phyloP scores from a whole-genome alignment of 768 basidiomycete genomes.

The Leccinum ochraceum region DNA sequence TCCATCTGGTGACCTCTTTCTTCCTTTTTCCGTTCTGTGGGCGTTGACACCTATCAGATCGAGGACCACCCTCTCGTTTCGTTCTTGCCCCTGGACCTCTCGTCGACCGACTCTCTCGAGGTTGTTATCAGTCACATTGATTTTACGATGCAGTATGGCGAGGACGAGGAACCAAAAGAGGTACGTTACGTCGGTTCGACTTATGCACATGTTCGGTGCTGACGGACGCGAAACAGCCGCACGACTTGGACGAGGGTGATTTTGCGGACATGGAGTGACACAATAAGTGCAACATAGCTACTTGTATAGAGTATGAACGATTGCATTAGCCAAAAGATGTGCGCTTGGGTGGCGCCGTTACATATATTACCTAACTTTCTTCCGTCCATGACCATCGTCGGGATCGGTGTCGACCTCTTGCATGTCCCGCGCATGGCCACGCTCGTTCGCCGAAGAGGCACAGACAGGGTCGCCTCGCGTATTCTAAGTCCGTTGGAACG shows the following conservation, averaged over 20 bases:
- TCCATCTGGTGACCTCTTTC: slow-evolving; percentile 48
- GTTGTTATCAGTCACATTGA: slow-evolving; percentile 94
- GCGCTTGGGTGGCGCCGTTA: background rate
- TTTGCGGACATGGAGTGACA: slow-evolving; percentile 73
- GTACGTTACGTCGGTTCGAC: slow-evolving; percentile 41
- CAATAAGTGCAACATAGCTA: no score
- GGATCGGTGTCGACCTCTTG: slow-evolving; percentile 76
- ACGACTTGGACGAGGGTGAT: slow-evolving; percentile 91
- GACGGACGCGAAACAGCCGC: slow-evolving; percentile 55
- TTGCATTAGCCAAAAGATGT: background rate
- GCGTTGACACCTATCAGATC: slow-evolving; percentile 55
- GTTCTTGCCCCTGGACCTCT: slow-evolving; percentile 92
- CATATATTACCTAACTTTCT: no score
- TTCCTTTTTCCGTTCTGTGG: background rate
- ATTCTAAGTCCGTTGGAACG: slow-evolving; percentile 60
- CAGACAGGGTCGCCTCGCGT: slow-evolving; percentile 51
- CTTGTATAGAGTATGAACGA: background rate
- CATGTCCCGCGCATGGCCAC: slow-evolving; percentile 63
- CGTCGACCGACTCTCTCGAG: slow-evolving; percentile 86
- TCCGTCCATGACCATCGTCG: slow-evolving; percentile 57
- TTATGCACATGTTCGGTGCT: slow-evolving; percentile 2
- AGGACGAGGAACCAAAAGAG: slow-evolving; percentile 97
- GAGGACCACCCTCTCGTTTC: slow-evolving; percentile 98
- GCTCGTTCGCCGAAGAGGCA: slow-evolving; percentile 50
- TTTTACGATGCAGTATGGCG: slow-evolving; percentile 98